Evolutionary conservation across 2,329 filamentous ascomycete species (phyloP).

Genomic region (Neurospora sp.): DNA sequence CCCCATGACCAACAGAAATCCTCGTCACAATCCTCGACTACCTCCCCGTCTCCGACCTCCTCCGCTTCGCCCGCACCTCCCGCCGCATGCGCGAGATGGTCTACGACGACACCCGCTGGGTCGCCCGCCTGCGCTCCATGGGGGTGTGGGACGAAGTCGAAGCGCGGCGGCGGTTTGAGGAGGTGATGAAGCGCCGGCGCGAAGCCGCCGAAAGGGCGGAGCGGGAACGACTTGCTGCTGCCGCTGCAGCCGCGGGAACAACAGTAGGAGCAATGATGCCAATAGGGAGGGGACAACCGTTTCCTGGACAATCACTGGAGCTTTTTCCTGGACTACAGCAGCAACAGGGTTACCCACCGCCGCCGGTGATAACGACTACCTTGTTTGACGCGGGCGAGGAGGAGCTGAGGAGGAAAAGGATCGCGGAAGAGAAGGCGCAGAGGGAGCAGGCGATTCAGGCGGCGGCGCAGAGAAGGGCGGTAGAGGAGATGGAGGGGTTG

Average conservation of each 20-base stretch:
- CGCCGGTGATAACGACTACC: conserved; percentile 37
- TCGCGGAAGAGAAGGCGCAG: conserved; percentile 7
- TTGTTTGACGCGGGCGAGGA: conserved; percentile 66
- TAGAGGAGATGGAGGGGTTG: conserved; percentile 12
- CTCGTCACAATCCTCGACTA: conserved; percentile 82
- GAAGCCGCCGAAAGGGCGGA: conserved; percentile 37
- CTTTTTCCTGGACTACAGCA: not conserved
- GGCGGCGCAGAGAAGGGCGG: not conserved
- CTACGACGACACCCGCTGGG: conserved; percentile 95
- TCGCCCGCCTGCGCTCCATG: conserved; percentile 75
- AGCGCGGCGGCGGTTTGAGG: conserved; percentile 71
- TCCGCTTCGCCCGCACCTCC: conserved; percentile 76
- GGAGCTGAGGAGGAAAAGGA: conserved; percentile 44
- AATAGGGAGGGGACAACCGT: conserved; percentile 11
- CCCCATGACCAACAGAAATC: conserved; percentile 52
- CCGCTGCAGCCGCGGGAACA: conserved; percentile 12
- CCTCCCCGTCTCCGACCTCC: conserved; percentile 72
- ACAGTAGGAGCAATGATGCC: not conserved
- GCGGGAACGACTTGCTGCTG: conserved; percentile 7
- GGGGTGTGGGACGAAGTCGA: conserved; percentile 86
- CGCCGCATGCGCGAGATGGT: conserved; percentile 93
- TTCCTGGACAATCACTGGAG: conserved; percentile 4
- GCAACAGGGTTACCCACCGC: conserved; percentile 7
- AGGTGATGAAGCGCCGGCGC: conserved; percentile 50
- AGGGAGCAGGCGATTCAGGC: conserved; percentile 4